Evolutionary conservation across 2,329 filamentous ascomycete genomes (phyloP).

Genomic region (Xylaria sp.): DNA sequence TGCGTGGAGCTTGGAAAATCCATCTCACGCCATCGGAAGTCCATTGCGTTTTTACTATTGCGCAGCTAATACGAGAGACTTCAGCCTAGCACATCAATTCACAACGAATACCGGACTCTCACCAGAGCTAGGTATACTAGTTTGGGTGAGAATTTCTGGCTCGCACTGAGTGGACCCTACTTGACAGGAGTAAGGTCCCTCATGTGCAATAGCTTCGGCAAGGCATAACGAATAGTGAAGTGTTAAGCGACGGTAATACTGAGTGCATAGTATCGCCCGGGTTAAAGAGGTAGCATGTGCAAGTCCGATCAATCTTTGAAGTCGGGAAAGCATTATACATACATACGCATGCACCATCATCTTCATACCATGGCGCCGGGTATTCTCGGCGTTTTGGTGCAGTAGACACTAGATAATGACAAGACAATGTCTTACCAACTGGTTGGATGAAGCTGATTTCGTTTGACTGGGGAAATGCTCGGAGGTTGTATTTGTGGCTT

Average conservation of each 20-base stretch:
- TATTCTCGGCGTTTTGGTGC: conserved; percentile 8
- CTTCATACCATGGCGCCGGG: neutral
- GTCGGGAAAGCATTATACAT: too few species aligned
- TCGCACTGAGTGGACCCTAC: neutral
- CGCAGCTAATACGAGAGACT: neutral
- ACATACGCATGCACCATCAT: too few species aligned
- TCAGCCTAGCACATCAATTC: neutral
- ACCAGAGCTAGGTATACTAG: neutral
- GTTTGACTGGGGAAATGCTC: neutral
- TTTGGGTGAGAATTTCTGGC: neutral
- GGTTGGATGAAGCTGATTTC: neutral
- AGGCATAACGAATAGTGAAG: neutral
- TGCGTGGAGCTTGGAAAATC: neutral
- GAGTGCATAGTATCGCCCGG: neutral
- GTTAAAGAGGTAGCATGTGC: neutral
- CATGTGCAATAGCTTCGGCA: neutral
- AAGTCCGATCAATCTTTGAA: neutral
- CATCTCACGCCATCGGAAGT: neutral
- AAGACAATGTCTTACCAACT: neutral
- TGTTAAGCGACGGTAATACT: neutral
- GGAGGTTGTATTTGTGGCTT: conserved; percentile 16
- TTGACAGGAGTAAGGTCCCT: neutral
- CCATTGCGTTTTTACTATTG: neutral
- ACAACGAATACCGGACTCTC: neutral
- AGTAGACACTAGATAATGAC: neutral